Evolutionary conservation across 2,329 filamentous ascomycete genomes (phyloP).

Genomic region (Monilinia aucupariae): DNA sequence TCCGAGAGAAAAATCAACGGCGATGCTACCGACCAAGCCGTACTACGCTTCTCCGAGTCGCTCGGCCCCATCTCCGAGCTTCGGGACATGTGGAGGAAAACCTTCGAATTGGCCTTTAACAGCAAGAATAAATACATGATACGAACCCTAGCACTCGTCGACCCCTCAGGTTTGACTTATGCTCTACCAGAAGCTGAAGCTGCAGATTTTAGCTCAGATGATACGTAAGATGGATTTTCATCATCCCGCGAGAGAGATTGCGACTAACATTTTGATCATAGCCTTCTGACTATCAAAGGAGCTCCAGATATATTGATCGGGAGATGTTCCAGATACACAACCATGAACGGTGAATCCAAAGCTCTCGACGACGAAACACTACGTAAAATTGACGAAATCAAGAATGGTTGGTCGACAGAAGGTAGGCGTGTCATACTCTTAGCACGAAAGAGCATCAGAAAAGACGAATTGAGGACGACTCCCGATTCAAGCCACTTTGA

Average conservation of each 20-base stretch:
- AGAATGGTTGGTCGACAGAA: slow-evolving; percentile 61
- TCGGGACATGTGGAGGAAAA: slow-evolving; percentile 55
- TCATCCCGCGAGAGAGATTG: background rate
- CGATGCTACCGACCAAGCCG: slow-evolving; percentile 69
- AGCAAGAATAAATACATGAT: slow-evolving; percentile 81
- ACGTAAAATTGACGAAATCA: slow-evolving; percentile 48
- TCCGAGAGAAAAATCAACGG: slow-evolving; percentile 60
- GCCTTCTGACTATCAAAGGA: slow-evolving; percentile 64
- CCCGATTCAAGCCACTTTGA: slow-evolving; percentile 42
- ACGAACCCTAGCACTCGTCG: slow-evolving; percentile 50
- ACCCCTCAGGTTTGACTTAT: slow-evolving; percentile 13
- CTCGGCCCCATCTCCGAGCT: slow-evolving; percentile 55
- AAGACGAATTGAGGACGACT: slow-evolving; percentile 14
- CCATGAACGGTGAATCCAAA: slow-evolving; percentile 47
- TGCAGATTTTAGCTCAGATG: slow-evolving; percentile 11
- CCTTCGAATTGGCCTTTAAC: slow-evolving; percentile 67
- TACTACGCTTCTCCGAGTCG: slow-evolving; percentile 63
- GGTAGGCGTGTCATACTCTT: slow-evolving; percentile 64
- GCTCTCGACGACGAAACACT: slow-evolving; percentile 44
- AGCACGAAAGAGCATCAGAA: slow-evolving; percentile 46
- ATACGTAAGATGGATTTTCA: background rate
- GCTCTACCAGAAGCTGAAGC: slow-evolving; percentile 18
- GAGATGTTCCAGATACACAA: slow-evolving; percentile 57
- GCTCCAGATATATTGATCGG: slow-evolving; percentile 64
- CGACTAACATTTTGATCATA: background rate